Evolutionary conservation across 164 flowering plant species (phyloP), one percentile per base, ranked within the genome.

Genomic region (Magnolia changhungtana): DNA sequence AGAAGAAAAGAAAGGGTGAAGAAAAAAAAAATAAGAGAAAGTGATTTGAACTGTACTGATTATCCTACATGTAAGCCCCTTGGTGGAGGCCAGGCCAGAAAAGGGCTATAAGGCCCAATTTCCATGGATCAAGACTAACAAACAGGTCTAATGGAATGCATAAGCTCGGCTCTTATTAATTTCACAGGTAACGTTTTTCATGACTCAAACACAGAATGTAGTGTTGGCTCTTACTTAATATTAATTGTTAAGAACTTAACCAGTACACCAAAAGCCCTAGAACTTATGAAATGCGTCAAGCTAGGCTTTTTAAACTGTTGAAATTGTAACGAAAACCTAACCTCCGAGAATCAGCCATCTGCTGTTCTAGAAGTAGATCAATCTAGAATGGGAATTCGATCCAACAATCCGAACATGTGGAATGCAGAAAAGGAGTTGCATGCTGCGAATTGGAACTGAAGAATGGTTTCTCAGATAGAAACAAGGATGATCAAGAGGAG

Each of bases 361-460:
- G 70, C 27, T 8, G 31, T 52, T 37, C 78, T 77, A 21, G 73
- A 73, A 61, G 59, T 66, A 45, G 72, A 72, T 64, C 66, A 69
- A 61, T 73, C 71, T 51, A 72, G 69, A 20, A 71, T 18, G 76
- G 72, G 27, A 29, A 66, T 67, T 24, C 74, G 14, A 4, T 58
- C 0, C 75, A 75, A 52, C 67, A 64, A 29, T 66, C 80, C 18
- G 83, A 83, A 27, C 75, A 79, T 69, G 77, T 21, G 31, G 88
- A 85, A 55, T 64, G 14, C 7, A 81, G 76, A 1, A 78, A 80
- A 67, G 90, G 87, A 1, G 85, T 89, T 67, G 70, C 81, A 19
- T 81, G 79, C 72, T 83, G 87, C 81, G 89, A 88, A 27, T 73
- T 86, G 76, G 86, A 86, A 23, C 21, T 70, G 61, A 80, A 82